Percentiles rank a stretch among this genome's conserved stretches.
These are phyloP conservation scores for Verticillium isaacii DNA, from an alignment of 2,329 filamentous ascomycete species.

Conservation along the genomic window DNA sequence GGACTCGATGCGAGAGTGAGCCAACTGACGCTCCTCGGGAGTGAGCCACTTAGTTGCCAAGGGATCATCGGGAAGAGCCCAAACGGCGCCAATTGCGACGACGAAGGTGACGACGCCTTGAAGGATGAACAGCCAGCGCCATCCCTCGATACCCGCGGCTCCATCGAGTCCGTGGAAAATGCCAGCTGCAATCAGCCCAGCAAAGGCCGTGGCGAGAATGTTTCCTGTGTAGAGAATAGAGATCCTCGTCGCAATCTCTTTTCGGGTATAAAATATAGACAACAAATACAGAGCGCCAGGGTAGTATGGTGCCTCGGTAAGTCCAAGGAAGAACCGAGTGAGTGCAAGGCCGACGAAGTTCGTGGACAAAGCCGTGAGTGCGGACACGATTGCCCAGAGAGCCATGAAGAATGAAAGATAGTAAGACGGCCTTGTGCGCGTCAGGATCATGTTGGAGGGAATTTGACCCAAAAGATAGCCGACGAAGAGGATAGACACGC, in stretches of 20 bases:
- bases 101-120: slow-evolving; percentile 58
- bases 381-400: slow-evolving; percentile 2
- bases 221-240: slow-evolving; percentile 11
- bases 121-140: slow-evolving; percentile 67
- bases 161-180: slow-evolving; percentile 29
- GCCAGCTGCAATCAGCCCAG: slow-evolving; percentile 14
- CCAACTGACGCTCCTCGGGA: slow-evolving; percentile 14
- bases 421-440: slow-evolving; percentile 21
- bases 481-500: slow-evolving; percentile 8
- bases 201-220: slow-evolving; percentile 16
- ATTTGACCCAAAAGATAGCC: slow-evolving; percentile 18
- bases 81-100: slow-evolving; percentile 40
- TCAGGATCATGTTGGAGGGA: slow-evolving; percentile 18
- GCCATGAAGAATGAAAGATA: slow-evolving; percentile 32
- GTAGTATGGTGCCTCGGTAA: slow-evolving; percentile 11
- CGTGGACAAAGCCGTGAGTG: not conserved
- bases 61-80: slow-evolving; percentile 65
- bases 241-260: slow-evolving; percentile 7
- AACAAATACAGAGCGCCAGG: slow-evolving; percentile 2
- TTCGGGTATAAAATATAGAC: slow-evolving; percentile 9
- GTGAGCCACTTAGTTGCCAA: slow-evolving; percentile 17
- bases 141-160: slow-evolving; percentile 22
- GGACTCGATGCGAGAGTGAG: slow-evolving; percentile 14
- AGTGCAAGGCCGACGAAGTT: slow-evolving; percentile 5
- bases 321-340: slow-evolving; percentile 8